Evolutionary conservation across 352 stramenopile species (phyloP), one percentile per base, ranked within the genome.

Genomic region (Phytophthora cactorum): DNA sequence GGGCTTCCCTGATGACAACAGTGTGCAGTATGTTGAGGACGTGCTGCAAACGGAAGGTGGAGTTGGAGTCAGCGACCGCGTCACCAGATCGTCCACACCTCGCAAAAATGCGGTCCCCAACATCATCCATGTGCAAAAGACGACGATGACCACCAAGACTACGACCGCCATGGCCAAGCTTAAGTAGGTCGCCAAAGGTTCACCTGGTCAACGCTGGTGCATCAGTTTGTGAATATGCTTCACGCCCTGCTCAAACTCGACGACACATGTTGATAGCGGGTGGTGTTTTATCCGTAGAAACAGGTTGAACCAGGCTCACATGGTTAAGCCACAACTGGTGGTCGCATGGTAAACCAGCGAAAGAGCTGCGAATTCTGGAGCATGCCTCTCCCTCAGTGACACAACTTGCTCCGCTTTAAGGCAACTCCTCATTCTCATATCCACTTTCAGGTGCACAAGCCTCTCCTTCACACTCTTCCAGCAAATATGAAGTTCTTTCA

Each of bases 401-500:
- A n/a, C 12, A 17, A n/a, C 10, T n/a, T 4, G 12, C 36, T 43
- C 36, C 12, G 12, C 29, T 49, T 27, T 6, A 43, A n/a, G n/a
- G 2, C 49, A 14, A 8, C 27, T 25, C 1, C 36, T 59, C 46
- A 68, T 63, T 72, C 28, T 50, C 36, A 56, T 44, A 52, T 72
- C 45, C 36, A 53, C 58, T 56, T 59, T 15, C 65, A 51, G 60
- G 52, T 15, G 52, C 31, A 43, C 59, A 72, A 66, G 64, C 58
- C 44, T 58, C 38, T 11, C 44, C 29, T 28, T 36, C 41, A 53
- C 29, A 51, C 25, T 43, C 17, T 27, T 10, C 28, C 17, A 51
- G 32, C 47, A 59, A 68, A 27, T 4, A 76, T 76, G 64, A 66
- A 76, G 63, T 70, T 73, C 44, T 70, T 77, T 51, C 65, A 73